Conservation (phyloP, 805 yeast species). For the Lipomyces yamadae region DNA sequence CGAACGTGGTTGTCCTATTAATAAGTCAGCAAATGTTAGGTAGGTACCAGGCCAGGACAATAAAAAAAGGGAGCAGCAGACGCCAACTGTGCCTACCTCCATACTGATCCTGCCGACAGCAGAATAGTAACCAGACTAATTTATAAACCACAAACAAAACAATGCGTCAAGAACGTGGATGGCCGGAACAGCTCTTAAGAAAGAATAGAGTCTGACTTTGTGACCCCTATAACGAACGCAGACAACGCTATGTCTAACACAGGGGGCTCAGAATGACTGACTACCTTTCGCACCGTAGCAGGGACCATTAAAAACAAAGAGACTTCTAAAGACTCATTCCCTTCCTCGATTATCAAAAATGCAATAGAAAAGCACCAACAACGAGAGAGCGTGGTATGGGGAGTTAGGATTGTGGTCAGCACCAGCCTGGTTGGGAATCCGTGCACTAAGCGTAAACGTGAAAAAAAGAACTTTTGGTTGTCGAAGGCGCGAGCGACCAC, state of each 20-base stretch:
- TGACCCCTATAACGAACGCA: background rate
- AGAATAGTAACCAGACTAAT: background rate
- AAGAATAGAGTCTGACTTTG: background rate
- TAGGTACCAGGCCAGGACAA: no score
- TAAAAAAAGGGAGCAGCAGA: background rate
- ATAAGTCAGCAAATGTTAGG: background rate
- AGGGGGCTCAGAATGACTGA: background rate
- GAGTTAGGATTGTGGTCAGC: background rate
- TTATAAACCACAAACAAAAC: background rate
- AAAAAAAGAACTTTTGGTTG: background rate
- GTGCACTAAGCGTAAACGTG: background rate
- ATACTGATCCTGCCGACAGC: background rate
- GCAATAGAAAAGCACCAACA: background rate
- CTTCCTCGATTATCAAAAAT: background rate
- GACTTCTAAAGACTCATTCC: background rate
- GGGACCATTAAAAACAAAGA: background rate
- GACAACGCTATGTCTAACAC: background rate
- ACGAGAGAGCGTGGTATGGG: background rate
- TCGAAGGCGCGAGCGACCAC: no score
- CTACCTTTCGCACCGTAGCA: background rate
- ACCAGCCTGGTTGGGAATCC: background rate
- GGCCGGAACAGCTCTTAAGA: background rate
- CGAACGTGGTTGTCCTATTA: background rate
- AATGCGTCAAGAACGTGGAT: background rate
- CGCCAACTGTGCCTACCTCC: background rate